Conservation (phyloP, 164 flowering plant genomes). For the Pachysandra terminalis region DNA sequence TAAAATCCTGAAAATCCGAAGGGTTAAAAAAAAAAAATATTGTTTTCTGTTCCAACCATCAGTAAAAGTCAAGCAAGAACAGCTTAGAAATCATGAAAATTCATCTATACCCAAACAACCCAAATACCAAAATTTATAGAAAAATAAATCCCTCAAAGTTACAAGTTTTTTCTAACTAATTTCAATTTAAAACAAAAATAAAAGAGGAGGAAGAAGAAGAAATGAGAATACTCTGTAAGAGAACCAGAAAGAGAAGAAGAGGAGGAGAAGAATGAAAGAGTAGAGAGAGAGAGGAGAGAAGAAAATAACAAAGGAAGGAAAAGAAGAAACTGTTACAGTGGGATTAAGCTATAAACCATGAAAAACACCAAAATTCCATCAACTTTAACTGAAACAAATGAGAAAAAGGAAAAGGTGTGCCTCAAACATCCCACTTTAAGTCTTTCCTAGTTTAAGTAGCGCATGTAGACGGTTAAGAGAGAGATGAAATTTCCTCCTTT, state of each 20-base stretch:
- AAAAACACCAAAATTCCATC: slow-evolving; percentile 49
- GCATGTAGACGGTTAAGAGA: slow-evolving; percentile 25
- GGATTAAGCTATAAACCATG: slow-evolving; percentile 47
- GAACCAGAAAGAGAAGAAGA: background rate
- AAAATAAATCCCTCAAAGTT: too few relatives aligned
- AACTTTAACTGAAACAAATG: slow-evolving; percentile 71
- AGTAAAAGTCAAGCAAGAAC: background rate
- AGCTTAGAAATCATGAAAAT: background rate
- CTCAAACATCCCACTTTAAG: slow-evolving; percentile 30
- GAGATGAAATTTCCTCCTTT: slow-evolving; percentile 3
- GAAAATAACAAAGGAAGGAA: slow-evolving; percentile 17
- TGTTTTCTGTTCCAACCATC: background rate
- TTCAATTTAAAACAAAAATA: slow-evolving; percentile 1
- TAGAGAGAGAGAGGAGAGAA: too few relatives aligned
- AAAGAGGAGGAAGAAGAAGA: slow-evolving; percentile 5
- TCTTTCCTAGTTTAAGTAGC: slow-evolving; percentile 44
- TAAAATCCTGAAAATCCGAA: background rate
- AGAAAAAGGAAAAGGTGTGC: slow-evolving; percentile 53
- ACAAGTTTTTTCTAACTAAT: background rate
- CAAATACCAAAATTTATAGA: background rate
- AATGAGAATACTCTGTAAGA: background rate
- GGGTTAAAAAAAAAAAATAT: too few relatives aligned
- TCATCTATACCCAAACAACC: too few relatives aligned
- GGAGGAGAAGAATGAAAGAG: slow-evolving; percentile 8
- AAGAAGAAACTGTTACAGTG: slow-evolving; percentile 40